Percentiles rank a stretch among this genome's conserved stretches.
Evolutionary conservation across 2,329 filamentous ascomycete species (phyloP).

Genomic region (Fusarium secorum): DNA sequence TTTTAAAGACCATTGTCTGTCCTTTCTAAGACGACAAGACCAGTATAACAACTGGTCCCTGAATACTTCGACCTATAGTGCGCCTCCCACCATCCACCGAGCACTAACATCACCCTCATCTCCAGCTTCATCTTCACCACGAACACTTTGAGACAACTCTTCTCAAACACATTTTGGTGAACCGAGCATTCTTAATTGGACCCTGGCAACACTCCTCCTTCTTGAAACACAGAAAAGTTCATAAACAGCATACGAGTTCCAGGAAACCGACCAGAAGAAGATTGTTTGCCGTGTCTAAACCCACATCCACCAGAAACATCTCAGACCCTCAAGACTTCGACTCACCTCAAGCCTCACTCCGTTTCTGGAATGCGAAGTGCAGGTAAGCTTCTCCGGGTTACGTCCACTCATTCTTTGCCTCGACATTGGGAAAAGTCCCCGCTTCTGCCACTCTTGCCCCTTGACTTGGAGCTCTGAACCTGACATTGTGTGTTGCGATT

Average conservation of each 20-base stretch:
- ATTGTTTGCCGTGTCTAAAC: slow-evolving; percentile 9
- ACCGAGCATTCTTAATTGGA: neutral
- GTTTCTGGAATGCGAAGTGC: slow-evolving; percentile 42
- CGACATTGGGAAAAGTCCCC: slow-evolving; percentile 2
- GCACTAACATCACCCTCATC: neutral
- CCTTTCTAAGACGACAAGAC: slow-evolving; percentile 10
- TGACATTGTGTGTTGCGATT: slow-evolving; percentile 29
- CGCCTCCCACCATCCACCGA: neutral
- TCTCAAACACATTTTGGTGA: neutral
- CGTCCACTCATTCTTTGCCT: slow-evolving; percentile 14
- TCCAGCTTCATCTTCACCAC: neutral
- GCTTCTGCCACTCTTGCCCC: slow-evolving; percentile 9
- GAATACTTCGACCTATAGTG: slow-evolving; percentile 7
- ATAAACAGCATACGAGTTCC: slow-evolving; percentile 1
- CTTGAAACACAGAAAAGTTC: neutral
- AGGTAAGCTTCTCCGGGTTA: slow-evolving; percentile 37
- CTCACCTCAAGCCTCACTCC: slow-evolving; percentile 30
- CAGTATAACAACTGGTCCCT: slow-evolving; percentile 14
- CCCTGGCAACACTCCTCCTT: neutral
- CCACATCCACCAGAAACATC: slow-evolving; percentile 26
- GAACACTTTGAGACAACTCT: slow-evolving; percentile 2
- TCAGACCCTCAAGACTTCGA: slow-evolving; percentile 32
- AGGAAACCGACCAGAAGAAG: slow-evolving; percentile 14
- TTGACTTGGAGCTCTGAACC: slow-evolving; percentile 8
- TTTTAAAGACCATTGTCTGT: slow-evolving; percentile 13